Base-by-base conservation (phyloP, 2,329 filamentous ascomycete species). In the Phialophora expanda region DNA sequence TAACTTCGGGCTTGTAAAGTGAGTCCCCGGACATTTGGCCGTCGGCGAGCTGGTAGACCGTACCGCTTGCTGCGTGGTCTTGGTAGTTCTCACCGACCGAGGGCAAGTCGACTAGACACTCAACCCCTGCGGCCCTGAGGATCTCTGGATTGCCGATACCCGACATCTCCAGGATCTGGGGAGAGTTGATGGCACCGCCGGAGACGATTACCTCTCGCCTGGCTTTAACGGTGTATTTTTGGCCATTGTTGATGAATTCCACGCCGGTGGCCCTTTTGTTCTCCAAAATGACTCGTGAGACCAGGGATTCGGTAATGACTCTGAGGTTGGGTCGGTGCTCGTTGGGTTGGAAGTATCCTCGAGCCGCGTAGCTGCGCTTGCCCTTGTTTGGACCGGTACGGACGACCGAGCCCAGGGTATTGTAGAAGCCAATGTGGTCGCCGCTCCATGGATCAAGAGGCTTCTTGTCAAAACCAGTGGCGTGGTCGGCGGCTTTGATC, bases 151-250 rank as follows among this genome's bases (percentile, higher is more conserved):
- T 77, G 3, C 87, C 87, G 46, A 90, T 81, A 0, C 87, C 87
- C 0, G 86, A 88, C 1, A 88, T 77, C 68, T 89, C 87, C n/a
- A 85, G 81, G 17, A 87, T 77, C 74, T 84, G 86, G 4, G 83
- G 87, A 9, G 84, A 87, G 72, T 83, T 82, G 48, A 85, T 77
- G 30, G 80, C 83, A 0, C 88, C 88, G 0, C 86, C 86, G 4
- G 83, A 83, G 2, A 90, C 74, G 44, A 90, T 81, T 11, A 89
- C 80, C 70, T 89, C 87, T 59, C 74, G 74, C 26, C 70, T 73
- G 68, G 72, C 77, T 9, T 68, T 78, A 3, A 79, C 74, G 4
- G 72, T 71, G 57, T 78, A 73, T 3, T 75, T 72, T 7, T 75
- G 67, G 2, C 79, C 80, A 5, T 61, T 56, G 26, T 76, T 73